Percentiles rank a stretch among this genome's conserved stretches.
Conservation (phyloP, 179 eudicot species). For the Spergularia azorica region DNA sequence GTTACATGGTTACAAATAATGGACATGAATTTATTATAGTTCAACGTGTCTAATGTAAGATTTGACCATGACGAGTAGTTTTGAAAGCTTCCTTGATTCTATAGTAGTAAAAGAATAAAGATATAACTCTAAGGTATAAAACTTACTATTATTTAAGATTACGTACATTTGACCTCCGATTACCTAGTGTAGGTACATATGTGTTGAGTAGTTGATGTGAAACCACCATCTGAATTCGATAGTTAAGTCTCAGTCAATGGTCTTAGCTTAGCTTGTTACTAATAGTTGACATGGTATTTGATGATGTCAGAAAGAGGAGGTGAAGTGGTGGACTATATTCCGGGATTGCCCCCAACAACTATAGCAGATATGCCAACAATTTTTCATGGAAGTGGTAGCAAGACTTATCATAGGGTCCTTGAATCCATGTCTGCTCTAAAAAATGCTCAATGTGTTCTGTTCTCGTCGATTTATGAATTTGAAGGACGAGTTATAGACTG, state of each 20-base stretch:
- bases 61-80: too few relatives aligned
- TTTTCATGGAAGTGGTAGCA: constrained; percentile 30
- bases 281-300: background rate
- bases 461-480: constrained; percentile 53
- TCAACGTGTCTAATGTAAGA: too few relatives aligned
- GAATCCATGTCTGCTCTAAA: constrained; percentile 24
- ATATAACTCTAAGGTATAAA: too few relatives aligned
- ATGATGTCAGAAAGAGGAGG: constrained; percentile 35
- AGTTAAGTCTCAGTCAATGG: background rate
- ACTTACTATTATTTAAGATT: too few relatives aligned
- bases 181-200: too few relatives aligned
- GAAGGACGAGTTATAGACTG: constrained; percentile 43
- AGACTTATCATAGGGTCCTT: background rate
- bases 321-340: constrained; percentile 52
- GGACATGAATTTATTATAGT: too few relatives aligned
- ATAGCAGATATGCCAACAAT: constrained; percentile 47
- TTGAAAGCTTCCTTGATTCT: too few relatives aligned
- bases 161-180: too few relatives aligned
- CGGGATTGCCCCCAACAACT: constrained; percentile 54
- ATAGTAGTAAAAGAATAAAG: too few relatives aligned
- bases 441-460: constrained; percentile 46
- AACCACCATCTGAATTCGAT: too few relatives aligned
- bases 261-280: background rate
- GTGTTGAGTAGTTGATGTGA: too few relatives aligned
- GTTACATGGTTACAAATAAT: too few relatives aligned